Conservation (phyloP, 139 green algal species). For the Eudorina sp. region DNA sequence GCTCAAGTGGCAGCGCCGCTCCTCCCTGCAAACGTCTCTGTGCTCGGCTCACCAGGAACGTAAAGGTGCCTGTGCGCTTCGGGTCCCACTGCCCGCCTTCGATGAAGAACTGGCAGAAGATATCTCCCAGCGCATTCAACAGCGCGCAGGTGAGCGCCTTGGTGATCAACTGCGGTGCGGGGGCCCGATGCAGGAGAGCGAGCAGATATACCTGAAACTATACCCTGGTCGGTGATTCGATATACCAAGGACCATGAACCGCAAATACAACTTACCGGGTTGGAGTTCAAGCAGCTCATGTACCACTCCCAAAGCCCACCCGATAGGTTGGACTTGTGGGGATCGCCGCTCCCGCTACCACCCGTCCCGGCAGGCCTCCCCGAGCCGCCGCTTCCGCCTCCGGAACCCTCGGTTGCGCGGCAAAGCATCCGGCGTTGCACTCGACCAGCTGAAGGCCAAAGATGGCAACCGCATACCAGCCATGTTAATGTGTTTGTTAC, state of each 20-base stretch:
- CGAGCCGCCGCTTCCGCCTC: not conserved
- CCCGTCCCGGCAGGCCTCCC: conserved; percentile 16
- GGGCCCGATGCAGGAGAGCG: not conserved
- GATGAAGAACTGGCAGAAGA: conserved; percentile 83
- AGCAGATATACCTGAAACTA: not conserved
- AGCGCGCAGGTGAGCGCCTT: conserved; percentile 86
- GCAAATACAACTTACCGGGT: conserved; percentile 44
- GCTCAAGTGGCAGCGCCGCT: no score
- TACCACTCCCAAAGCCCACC: conserved; percentile 29
- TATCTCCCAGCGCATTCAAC: conserved; percentile 90
- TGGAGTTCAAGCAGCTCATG: conserved; percentile 36
- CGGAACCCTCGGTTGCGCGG: not conserved
- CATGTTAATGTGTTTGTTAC: no score
- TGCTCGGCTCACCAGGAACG: conserved; percentile 70
- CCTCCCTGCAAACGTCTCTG: no score
- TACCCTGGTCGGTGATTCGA: no score
- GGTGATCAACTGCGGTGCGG: conserved; percentile 73
- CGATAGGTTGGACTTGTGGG: not conserved
- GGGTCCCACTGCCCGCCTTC: conserved; percentile 73
- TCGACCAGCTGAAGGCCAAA: not conserved
- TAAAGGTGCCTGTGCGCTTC: conserved; percentile 82
- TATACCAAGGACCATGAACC: no score
- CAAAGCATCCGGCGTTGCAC: not conserved
- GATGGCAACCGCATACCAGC: not conserved
- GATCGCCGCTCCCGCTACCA: not conserved